A percentile compares a stretch with the other conserved stretches of the same genome.
phyloP scores from a whole-genome alignment of 345 rosid genomes.

The Eucalyptus urophylla region DNA sequence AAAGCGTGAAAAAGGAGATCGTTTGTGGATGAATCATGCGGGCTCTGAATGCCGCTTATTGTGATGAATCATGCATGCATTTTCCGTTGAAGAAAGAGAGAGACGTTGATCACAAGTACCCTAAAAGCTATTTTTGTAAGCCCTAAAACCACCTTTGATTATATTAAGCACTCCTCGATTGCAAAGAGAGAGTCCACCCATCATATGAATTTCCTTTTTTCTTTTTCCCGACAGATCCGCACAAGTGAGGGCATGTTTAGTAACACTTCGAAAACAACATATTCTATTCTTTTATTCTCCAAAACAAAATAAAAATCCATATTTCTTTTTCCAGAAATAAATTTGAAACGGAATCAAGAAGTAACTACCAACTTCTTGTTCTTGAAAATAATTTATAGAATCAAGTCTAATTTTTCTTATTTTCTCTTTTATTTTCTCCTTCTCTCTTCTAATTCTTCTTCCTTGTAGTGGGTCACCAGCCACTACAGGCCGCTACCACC shows the following conservation, averaged over 20 bases:
- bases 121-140: not conserved
- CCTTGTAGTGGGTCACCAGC: accelerated
- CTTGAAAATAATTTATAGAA: accelerated
- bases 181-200: not conserved
- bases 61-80: not conserved
- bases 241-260: not conserved
- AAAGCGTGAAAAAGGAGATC: not conserved
- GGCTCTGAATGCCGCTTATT: not conserved
- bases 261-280: accelerated
- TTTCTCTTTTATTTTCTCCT: too few relatives aligned
- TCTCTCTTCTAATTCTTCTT: too few relatives aligned
- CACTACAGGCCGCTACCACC: accelerated
- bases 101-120: not conserved
- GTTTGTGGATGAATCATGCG: not conserved
- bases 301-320: too few relatives aligned
- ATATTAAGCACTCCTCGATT: not conserved
- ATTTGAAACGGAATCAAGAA: accelerated
- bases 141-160: not conserved
- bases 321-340: too few relatives aligned
- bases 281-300: accelerated
- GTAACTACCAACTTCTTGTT: too few relatives aligned
- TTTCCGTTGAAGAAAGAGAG: not conserved
- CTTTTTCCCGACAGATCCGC: accelerated
- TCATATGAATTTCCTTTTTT: not conserved
- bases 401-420: too few relatives aligned